A percentile compares a stretch with the other conserved stretches of the same genome.
Evolutionary conservation across 768 basidiomycete species (phyloP).

Genomic region (Tulasnella sp.): DNA sequence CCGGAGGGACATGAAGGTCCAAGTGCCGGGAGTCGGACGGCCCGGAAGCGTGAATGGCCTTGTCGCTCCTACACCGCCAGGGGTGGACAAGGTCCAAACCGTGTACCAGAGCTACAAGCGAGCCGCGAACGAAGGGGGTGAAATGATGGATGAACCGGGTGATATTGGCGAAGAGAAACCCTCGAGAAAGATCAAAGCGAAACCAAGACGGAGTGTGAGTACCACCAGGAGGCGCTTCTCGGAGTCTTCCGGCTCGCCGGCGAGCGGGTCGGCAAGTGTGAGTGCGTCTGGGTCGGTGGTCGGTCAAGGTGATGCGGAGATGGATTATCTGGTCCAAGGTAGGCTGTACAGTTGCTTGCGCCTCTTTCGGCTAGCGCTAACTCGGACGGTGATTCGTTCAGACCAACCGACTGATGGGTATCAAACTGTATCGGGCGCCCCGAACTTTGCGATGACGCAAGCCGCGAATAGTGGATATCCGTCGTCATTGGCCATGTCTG

Average conservation of each 20-base stretch:
- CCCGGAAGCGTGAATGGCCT: slow-evolving; percentile 11
- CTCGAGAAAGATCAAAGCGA: neutral
- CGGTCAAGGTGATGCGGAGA: neutral
- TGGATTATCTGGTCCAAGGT: slow-evolving; percentile 9
- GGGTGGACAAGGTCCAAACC: slow-evolving; percentile 13
- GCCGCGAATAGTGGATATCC: no score
- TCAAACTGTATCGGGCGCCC: no score
- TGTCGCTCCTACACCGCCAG: neutral
- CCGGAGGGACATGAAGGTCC: slow-evolving; percentile 7
- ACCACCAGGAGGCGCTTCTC: neutral
- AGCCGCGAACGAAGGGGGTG: neutral
- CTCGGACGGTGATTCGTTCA: neutral
- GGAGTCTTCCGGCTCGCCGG: neutral
- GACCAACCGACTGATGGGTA: neutral
- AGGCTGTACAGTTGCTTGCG: neutral
- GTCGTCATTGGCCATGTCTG: neutral
- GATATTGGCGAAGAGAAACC: neutral
- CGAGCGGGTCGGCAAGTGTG: neutral
- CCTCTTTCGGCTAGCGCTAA: neutral
- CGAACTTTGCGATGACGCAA: no score
- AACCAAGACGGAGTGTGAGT: slow-evolving; percentile 3
- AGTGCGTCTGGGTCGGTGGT: neutral
- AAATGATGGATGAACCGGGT: neutral
- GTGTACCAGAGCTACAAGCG: slow-evolving; percentile 15
- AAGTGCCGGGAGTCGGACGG: slow-evolving; percentile 13